phyloP scores from a whole-genome alignment of 2,329 filamentous ascomycete species.

The Xylariaceae sp. region DNA sequence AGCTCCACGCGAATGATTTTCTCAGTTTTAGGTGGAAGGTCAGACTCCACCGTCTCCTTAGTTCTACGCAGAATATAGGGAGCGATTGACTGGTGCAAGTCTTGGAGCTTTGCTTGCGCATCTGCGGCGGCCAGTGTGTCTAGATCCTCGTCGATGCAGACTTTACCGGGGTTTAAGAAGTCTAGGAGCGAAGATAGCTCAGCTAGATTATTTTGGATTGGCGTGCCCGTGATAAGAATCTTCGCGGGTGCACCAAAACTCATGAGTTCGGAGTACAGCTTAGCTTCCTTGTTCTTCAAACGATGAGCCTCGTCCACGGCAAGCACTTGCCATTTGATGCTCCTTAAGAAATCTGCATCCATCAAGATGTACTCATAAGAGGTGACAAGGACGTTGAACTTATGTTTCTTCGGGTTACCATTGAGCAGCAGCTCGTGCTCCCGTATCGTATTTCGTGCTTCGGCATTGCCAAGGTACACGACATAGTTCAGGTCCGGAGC shows the following conservation, averaged over 20 bases:
- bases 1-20: slow-evolving; percentile 98
- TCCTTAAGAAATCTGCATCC: slow-evolving; percentile 80
- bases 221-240: slow-evolving; percentile 93
- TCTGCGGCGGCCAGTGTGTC: slow-evolving; percentile 76
- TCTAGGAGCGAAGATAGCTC: slow-evolving; percentile 92
- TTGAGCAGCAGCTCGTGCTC: slow-evolving; percentile 89
- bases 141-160: slow-evolving; percentile 88
- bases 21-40: slow-evolving; percentile 94
- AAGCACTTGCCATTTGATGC: slow-evolving; percentile 97
- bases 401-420: slow-evolving; percentile 83
- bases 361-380: slow-evolving; percentile 95
- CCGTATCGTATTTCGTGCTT: slow-evolving; percentile 82
- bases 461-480: slow-evolving; percentile 89
- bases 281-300: slow-evolving; percentile 93
- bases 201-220: slow-evolving; percentile 94
- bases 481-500: slow-evolving; percentile 96
- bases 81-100: slow-evolving; percentile 83
- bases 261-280: slow-evolving; percentile 82
- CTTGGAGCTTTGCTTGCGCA: slow-evolving; percentile 83
- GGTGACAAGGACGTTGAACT: slow-evolving; percentile 96
- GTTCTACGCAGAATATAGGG: slow-evolving; percentile 95
- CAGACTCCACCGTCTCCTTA: slow-evolving; percentile 96
- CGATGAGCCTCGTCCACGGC: slow-evolving; percentile 96
- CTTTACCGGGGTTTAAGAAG: slow-evolving; percentile 93
- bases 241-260: slow-evolving; percentile 88